These are phyloP conservation scores for Dryadomyces quercus-mongolicae DNA, from an alignment of 2,329 filamentous ascomycete species.

Conservation along the genomic window DNA sequence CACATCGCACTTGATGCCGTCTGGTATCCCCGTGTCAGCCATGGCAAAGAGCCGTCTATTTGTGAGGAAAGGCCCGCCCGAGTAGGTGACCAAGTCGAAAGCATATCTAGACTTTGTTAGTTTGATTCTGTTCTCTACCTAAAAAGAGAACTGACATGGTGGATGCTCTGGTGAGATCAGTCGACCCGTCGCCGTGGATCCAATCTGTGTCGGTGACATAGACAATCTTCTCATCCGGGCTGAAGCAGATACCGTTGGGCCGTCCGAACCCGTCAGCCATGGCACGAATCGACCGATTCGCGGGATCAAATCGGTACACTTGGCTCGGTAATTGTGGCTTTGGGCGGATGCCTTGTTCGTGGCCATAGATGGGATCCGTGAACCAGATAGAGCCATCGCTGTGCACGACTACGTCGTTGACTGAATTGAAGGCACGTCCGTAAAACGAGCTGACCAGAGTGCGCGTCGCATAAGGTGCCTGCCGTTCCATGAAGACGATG, in stretches of 20 bases:
- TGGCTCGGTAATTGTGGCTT: slow-evolving; percentile 31
- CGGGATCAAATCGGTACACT: slow-evolving; percentile 32
- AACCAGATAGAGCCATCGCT: slow-evolving; percentile 33
- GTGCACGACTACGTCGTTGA: slow-evolving; percentile 27
- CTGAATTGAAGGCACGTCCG: slow-evolving; percentile 32
- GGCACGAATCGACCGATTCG: slow-evolving; percentile 27
- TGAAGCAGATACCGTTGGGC: slow-evolving; percentile 29
- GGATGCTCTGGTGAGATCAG: slow-evolving; percentile 16
- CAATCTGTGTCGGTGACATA: slow-evolving; percentile 31
- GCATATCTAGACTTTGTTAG: slow-evolving; percentile 29
- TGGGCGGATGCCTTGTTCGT: slow-evolving; percentile 30
- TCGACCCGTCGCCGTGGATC: slow-evolving; percentile 17
- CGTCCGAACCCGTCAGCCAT: slow-evolving; percentile 33
- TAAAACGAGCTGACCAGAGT: slow-evolving; percentile 28
- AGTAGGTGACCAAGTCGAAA: slow-evolving; percentile 28
- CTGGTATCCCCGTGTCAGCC: slow-evolving; percentile 31
- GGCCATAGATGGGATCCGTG: slow-evolving; percentile 32
- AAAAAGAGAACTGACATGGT: slow-evolving; percentile 3
- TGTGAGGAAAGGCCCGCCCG: slow-evolving; percentile 26
- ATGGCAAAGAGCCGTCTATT: slow-evolving; percentile 41
- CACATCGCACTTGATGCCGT: slow-evolving; percentile 27
- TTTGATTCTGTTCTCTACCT: not conserved
- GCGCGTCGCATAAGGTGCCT: slow-evolving; percentile 18
- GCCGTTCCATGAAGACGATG: slow-evolving; percentile 19
- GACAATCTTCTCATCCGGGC: slow-evolving; percentile 22